Base-by-base conservation (phyloP, 768 basidiomycete species). In the Amanita rubescens region DNA sequence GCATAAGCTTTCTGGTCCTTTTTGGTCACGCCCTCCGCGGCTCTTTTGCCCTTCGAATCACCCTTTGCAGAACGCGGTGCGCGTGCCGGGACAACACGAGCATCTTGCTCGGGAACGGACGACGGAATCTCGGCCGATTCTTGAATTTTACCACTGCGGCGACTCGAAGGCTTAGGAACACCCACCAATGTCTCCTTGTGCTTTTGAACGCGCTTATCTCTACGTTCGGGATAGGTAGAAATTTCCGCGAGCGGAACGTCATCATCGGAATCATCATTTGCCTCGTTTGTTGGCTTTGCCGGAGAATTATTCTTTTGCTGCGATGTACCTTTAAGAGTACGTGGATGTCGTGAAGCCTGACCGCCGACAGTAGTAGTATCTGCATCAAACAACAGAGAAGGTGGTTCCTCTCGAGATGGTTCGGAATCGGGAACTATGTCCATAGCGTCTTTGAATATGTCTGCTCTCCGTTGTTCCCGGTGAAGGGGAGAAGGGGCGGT, bases 401-500 rank as follows among this genome's bases (percentile, higher is more conserved):
- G 49, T 33, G 46, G 41, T 43, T 63, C 68, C 19, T 68, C 72
- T 25, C 69, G 70, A 17, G 67, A 63, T 44, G 80, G 77, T 57
- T 85, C 84, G 2, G 84, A 86, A 61, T 86, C 85, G 2, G 84
- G 82, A 14, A 87, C 71, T 48, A 84, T 52, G 30, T 80, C 80
- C 58, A 75, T 69, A 4, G 58, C 49, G 57, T 73, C 74, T 37
- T 60, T 55, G 37, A 49, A 49, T 25, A 43, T 47, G 9, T 49
- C 42, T n/a, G 19, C 51, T 39, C 54, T 55, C 39, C 38, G 50
- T 24, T 57, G 48, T 10, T 56, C 25, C 3, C 46, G 27, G 5
- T 32, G 44, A 14, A 37, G 8, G 5, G 19, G 32, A n/a, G 49
- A 49, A 1, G 54, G 34, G n/a, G 53, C 51, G 8, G 49, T 45